Evolutionary conservation across 2,329 filamentous ascomycete species (phyloP).

Genomic region (Colletotrichum costaricense): DNA sequence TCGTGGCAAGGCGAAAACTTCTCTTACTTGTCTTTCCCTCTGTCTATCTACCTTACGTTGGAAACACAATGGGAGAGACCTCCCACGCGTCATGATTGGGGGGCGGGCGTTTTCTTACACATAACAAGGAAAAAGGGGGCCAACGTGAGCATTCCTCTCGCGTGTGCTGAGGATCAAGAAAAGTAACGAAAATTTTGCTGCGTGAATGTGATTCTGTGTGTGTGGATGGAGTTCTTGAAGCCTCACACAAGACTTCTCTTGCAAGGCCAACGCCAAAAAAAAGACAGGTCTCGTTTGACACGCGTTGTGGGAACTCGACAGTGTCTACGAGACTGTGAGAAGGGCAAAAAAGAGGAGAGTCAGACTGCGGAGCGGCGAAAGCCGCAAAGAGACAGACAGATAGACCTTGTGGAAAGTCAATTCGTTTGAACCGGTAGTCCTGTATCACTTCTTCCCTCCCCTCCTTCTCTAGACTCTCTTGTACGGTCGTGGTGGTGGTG

Average conservation of each 20-base stretch:
- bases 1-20: conserved; percentile 12
- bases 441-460: conserved; percentile 3
- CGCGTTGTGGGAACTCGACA: background rate
- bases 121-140: background rate
- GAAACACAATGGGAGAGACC: background rate
- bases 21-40: background rate
- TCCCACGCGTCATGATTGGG: conserved; percentile 18
- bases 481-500: background rate
- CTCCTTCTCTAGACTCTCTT: background rate
- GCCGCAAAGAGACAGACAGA: background rate
- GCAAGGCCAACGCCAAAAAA: background rate
- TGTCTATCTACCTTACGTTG: no score
- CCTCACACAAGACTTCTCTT: background rate
- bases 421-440: conserved; percentile 5
- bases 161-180: background rate
- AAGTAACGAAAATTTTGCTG: background rate
- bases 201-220: background rate
- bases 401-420: background rate
- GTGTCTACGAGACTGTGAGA: background rate
- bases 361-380: background rate
- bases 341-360: background rate
- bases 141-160: conserved; percentile 6
- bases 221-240: background rate
- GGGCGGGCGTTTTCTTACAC: background rate
- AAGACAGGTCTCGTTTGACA: conserved; percentile 9